Evolutionary conservation across 1,284 basidiomycete genomes (phyloP).

Genomic region (Malassezia nana): DNA sequence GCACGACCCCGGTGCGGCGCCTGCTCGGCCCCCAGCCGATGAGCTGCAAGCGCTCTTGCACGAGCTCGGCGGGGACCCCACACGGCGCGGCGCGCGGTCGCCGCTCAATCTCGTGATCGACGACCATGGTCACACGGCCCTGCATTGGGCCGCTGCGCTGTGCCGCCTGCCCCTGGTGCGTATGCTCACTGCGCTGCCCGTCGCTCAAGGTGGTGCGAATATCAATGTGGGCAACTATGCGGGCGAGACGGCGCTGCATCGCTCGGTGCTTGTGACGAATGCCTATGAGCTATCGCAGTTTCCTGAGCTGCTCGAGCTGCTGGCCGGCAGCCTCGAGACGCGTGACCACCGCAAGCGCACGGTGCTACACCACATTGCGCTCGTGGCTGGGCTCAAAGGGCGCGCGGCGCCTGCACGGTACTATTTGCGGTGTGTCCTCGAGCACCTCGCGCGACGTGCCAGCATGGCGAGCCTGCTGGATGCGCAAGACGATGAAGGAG

Average conservation of each 20-base stretch:
- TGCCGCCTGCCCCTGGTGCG: conserved; percentile 53
- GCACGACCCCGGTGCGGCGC: conserved; percentile 20
- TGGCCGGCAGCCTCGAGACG: conserved; percentile 70
- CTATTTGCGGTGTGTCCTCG: conserved; percentile 79
- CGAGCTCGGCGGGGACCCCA: conserved; percentile 52
- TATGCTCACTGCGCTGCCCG: conserved; percentile 55
- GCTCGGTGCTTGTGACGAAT: conserved; percentile 80
- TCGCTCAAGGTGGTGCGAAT: conserved; percentile 46
- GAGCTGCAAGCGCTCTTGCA: conserved; percentile 58
- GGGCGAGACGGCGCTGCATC: conserved; percentile 88
- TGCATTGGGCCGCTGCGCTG: conserved; percentile 85
- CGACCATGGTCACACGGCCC: conserved; percentile 83
- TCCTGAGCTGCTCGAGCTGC: conserved; percentile 56
- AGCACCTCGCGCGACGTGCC: conserved; percentile 46
- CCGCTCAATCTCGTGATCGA: conserved; percentile 56
- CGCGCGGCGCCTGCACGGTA: conserved; percentile 73
- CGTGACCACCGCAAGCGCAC: conserved; percentile 80
- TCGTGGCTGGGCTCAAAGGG: conserved; percentile 80
- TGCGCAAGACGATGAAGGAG: conserved; percentile 87
- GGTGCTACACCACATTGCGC: conserved; percentile 86
- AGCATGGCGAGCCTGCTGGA: conserved; percentile 62
- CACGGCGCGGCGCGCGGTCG: background rate
- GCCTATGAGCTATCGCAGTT: conserved; percentile 69
- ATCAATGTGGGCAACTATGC: conserved; percentile 59
- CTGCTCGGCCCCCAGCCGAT: conserved; percentile 50